Evolutionary conservation across 345 rosid species (phyloP).

Genomic region (Dipteronia dyeriana): DNA sequence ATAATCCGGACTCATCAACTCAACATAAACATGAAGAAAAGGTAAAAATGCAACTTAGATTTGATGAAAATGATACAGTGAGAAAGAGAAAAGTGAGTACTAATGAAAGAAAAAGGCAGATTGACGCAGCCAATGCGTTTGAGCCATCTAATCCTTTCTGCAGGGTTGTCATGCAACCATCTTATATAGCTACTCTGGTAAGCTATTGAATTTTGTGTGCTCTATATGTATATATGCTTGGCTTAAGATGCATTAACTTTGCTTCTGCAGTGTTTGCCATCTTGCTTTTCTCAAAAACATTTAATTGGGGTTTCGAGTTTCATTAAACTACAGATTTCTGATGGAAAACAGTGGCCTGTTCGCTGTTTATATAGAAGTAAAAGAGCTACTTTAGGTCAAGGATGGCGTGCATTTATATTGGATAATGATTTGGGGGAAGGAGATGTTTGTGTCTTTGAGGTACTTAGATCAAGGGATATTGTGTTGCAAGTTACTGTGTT

Average conservation of each 20-base stretch:
- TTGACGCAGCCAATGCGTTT: conserved; percentile 33
- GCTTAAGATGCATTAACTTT: background rate
- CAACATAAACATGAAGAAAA: conserved; percentile 36
- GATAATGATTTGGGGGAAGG: conserved; percentile 58
- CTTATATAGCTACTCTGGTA: conserved; percentile 19
- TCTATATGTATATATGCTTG: background rate
- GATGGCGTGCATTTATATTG: conserved; percentile 54
- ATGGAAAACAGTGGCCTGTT: conserved; percentile 8
- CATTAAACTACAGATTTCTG: background rate
- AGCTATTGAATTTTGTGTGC: background rate
- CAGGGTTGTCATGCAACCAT: conserved; percentile 37
- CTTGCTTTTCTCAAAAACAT: background rate
- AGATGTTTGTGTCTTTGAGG: conserved; percentile 62
- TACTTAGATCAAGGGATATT: conserved; percentile 35
- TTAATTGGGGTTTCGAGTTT: conserved; percentile 32
- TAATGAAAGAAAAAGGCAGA: conserved; percentile 34
- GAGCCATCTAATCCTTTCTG: conserved; percentile 43
- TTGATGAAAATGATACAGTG: conserved; percentile 65
- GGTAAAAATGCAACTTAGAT: conserved; percentile 12
- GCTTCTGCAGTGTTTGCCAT: conserved; percentile 19
- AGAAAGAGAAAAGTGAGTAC: conserved; percentile 48
- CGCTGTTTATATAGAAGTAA: conserved; percentile 35
- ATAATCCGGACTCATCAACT: conserved; percentile 39
- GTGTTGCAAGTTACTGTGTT: conserved; percentile 52
- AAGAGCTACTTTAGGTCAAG: conserved; percentile 42